Percentiles rank a stretch among this genome's conserved stretches.
Evolutionary conservation across 768 basidiomycete genomes (phyloP).

Genomic region (Pulveroboletus sp.): DNA sequence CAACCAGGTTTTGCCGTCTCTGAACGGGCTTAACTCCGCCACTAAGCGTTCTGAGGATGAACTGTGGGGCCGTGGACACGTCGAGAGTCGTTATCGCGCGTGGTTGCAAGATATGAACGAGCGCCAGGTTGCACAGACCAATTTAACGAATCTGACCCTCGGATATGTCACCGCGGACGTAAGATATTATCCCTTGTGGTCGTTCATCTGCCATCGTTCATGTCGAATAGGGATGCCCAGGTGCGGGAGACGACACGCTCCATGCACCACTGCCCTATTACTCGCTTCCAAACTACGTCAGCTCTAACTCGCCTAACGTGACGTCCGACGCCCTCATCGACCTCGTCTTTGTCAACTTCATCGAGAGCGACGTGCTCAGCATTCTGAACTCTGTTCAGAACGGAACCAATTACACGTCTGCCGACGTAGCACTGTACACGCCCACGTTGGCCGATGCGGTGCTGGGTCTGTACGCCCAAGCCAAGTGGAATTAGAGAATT

Average conservation of each 20-base stretch:
- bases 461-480: constrained; percentile 39
- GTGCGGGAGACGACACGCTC: constrained; percentile 66
- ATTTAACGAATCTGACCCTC: constrained; percentile 48
- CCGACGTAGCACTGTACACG: constrained; percentile 56
- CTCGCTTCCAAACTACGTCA: constrained; percentile 53
- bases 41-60: constrained; percentile 12
- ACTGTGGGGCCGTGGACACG: constrained; percentile 42
- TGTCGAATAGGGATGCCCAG: constrained; percentile 55
- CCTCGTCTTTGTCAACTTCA: constrained; percentile 74
- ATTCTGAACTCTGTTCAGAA: constrained; percentile 57
- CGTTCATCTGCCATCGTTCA: neutral
- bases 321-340: constrained; percentile 54
- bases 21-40: constrained; percentile 38
- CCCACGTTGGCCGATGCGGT: constrained; percentile 38
- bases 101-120: constrained; percentile 61
- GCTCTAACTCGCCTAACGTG: constrained; percentile 49
- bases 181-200: neutral
- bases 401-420: constrained; percentile 42
- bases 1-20: constrained; percentile 45
- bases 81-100: constrained; percentile 44
- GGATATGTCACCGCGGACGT: constrained; percentile 77
- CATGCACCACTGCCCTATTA: constrained; percentile 62
- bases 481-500: constrained; percentile 27
- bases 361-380: constrained; percentile 46
- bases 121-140: constrained; percentile 24